A percentile compares a stretch with the other conserved stretches of the same genome.
Evolutionary conservation across 139 green algal species (phyloP).

Genomic region (Eudorina sp.): DNA sequence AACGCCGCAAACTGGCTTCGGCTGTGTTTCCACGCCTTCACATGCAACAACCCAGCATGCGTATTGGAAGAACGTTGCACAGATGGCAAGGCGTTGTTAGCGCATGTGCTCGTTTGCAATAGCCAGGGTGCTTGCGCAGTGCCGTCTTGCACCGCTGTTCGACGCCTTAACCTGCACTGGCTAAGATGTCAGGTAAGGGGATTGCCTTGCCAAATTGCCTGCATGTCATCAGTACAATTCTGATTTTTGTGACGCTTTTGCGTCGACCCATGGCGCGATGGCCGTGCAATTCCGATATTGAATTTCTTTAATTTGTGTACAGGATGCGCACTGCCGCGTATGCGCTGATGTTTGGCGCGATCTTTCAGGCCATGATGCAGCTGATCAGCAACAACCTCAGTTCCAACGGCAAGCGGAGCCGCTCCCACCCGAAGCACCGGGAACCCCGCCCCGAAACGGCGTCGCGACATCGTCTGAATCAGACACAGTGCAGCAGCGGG

Average conservation of each 20-base stretch:
- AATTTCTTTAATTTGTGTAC: no score
- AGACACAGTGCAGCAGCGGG: no score
- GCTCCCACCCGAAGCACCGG: background rate
- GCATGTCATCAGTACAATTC: no score
- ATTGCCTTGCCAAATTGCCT: no score
- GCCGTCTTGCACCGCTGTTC: constrained; percentile 15
- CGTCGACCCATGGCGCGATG: no score
- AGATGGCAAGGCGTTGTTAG: background rate
- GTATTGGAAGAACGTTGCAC: constrained; percentile 4
- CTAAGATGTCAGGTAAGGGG: constrained; percentile 3
- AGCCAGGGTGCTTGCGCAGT: background rate
- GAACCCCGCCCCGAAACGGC: background rate
- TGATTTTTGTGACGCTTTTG: no score
- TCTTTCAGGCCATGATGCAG: background rate
- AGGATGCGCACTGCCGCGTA: background rate
- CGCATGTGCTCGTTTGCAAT: background rate
- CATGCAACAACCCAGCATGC: constrained; percentile 19
- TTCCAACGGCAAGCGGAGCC: background rate
- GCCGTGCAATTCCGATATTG: no score
- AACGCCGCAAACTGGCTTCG: constrained; percentile 31
- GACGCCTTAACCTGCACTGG: constrained; percentile 17
- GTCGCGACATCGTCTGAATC: background rate
- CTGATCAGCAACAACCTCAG: background rate
- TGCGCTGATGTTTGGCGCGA: constrained; percentile 16
- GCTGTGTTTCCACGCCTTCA: constrained; percentile 17